These are phyloP conservation scores for Choanephora cucurbitarum DNA, from an alignment of 371 early-diverging fungal species.

Conservation along the genomic window DNA sequence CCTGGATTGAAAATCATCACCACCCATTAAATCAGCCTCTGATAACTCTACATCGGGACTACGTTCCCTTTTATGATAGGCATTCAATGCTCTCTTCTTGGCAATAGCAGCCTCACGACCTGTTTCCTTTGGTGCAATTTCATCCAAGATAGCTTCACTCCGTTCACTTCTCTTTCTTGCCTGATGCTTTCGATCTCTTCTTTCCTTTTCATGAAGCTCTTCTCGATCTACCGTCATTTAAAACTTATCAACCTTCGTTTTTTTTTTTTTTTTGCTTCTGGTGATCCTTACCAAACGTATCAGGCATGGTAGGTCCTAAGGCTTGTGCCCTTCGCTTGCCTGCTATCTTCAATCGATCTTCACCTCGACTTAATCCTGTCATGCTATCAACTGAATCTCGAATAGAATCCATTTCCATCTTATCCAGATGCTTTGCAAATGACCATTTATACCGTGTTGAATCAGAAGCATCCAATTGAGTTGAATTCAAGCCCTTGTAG, in stretches of 20 bases:
- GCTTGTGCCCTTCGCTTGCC: conserved; percentile 25
- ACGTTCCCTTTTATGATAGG: conserved; percentile 67
- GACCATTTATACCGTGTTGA: conserved; percentile 79
- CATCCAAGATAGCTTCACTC: conserved; percentile 72
- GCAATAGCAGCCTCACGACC: conserved; percentile 77
- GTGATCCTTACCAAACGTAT: conserved; percentile 5
- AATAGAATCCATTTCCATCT: conserved; percentile 57
- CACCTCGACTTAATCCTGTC: conserved; percentile 42
- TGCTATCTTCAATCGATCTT: conserved; percentile 6
- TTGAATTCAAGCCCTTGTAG: conserved; percentile 66
- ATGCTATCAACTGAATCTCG: conserved; percentile 66
- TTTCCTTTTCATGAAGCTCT: conserved; percentile 58
- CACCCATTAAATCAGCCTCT: conserved; percentile 77
- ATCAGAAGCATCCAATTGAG: conserved; percentile 63
- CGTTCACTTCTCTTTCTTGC: conserved; percentile 47
- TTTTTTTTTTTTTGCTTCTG: background rate
- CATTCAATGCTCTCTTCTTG: conserved; percentile 64
- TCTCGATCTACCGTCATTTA: conserved; percentile 44
- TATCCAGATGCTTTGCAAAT: conserved; percentile 66
- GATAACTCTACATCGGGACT: conserved; percentile 74
- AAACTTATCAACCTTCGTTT: background rate
- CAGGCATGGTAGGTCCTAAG: conserved; percentile 41
- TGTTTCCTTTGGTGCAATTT: conserved; percentile 79
- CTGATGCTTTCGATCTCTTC: conserved; percentile 49
- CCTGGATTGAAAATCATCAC: conserved; percentile 57